Evolutionary conservation across 1,284 basidiomycete species (phyloP).

Genomic region (Naganishia sp.): DNA sequence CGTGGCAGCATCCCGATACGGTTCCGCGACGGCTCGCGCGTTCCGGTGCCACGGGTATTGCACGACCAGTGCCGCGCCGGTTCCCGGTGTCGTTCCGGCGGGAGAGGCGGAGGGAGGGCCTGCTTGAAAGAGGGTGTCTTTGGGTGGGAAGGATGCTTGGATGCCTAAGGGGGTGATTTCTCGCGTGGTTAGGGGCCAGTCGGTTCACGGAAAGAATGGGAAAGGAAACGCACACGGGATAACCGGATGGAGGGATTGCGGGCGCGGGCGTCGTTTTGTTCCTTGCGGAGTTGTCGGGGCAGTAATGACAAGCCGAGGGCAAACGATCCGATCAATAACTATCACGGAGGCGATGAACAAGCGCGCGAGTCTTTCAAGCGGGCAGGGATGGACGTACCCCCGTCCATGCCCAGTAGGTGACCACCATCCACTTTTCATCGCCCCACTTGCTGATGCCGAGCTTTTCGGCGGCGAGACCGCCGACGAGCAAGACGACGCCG

Average conservation of each 20-base stretch:
- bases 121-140: not conserved
- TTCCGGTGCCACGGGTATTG: too few relatives aligned
- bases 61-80: too few relatives aligned
- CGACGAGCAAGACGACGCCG: constrained; percentile 4
- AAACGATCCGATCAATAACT: constrained; percentile 18
- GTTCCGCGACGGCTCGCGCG: too few relatives aligned
- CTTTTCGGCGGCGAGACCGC: constrained; percentile 2
- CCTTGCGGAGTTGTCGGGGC: constrained; percentile 22
- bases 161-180: not conserved
- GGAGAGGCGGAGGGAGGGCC: too few relatives aligned
- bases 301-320: constrained; percentile 15
- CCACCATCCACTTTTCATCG: constrained; percentile 10
- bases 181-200: too few relatives aligned
- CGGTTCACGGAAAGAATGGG: not conserved
- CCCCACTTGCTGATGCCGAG: constrained; percentile 11
- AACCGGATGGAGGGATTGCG: not conserved
- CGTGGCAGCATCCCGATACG: too few relatives aligned
- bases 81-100: too few relatives aligned
- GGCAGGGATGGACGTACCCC: constrained; percentile 14
- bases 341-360: not conserved
- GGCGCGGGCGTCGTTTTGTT: constrained; percentile 2
- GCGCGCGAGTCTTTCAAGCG: not conserved
- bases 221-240: not conserved
- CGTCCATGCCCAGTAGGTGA: constrained; percentile 24
- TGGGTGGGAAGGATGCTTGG: constrained; percentile 18